phyloP scores from a whole-genome alignment of 2,329 filamentous ascomycete species.

The Coniella vitis region DNA sequence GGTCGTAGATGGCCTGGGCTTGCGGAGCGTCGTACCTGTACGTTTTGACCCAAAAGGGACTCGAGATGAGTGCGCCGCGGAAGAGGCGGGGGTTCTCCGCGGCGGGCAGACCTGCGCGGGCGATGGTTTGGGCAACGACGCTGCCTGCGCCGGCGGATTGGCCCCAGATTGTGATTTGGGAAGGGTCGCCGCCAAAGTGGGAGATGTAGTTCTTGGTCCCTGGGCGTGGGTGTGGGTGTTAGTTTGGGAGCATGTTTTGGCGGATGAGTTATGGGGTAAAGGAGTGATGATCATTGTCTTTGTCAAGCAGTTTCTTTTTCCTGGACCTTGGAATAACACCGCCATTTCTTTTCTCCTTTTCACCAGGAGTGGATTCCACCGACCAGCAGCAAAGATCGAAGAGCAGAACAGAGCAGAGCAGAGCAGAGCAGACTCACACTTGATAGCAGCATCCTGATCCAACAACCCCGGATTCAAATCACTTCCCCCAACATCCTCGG shows the following conservation, averaged over 20 bases:
- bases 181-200: slow-evolving; percentile 42
- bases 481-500: slow-evolving; percentile 30
- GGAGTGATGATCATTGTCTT: no score
- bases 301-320: no score
- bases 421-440: slow-evolving; percentile 25
- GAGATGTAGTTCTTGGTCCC: slow-evolving; percentile 38
- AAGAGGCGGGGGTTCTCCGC: slow-evolving; percentile 15
- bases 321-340: no score
- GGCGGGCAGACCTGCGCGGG: slow-evolving; percentile 18
- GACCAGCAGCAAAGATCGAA: no score
- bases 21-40: slow-evolving; percentile 44
- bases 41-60: slow-evolving; percentile 54
- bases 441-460: slow-evolving; percentile 42
- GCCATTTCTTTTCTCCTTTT: no score
- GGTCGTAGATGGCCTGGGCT: slow-evolving; percentile 44
- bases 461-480: slow-evolving; percentile 46
- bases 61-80: slow-evolving; percentile 29
- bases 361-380: no score
- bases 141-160: slow-evolving; percentile 49
- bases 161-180: slow-evolving; percentile 45
- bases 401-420: no score
- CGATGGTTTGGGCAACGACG: slow-evolving; percentile 46
- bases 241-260: neutral
- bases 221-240: neutral
- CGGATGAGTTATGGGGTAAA: no score